Evolutionary conservation across 164 flowering plant genomes (phyloP), one percentile per base, ranked within the genome.

Genomic region (Vitis riparia): DNA sequence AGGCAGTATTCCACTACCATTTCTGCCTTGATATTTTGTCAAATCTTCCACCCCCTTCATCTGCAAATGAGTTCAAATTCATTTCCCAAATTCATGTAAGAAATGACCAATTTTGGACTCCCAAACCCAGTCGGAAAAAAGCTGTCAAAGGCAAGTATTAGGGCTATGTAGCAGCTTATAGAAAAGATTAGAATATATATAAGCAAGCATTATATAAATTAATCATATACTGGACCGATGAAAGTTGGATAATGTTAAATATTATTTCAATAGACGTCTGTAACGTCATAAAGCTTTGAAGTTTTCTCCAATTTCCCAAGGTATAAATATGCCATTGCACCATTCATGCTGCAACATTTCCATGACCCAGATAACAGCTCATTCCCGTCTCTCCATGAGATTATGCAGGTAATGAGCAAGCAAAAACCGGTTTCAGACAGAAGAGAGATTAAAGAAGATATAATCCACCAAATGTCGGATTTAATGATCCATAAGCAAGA

Each of bases 401-500:
- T 11, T 12, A 55, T 23, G 49, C 30, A 70, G 59, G 32, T 32
- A 49, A 71, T 15, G 57, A 71, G 51, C 23, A 64, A 56, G 30
- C 27, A 55, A 64, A 37, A 50, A 19, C 11, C 11, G 64, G 49
- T 71, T 65, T 32, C 48, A 66, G 30, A 47, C 11, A 62, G 50
- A 66, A 11, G 30, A 11, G 30, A 56, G 44, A 19, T 19, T 49
- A 47, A 61, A 11, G 2, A 66, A 57, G 62, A 63, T 53, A 68
- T 51, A 14, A 51, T 73, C 68, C 65, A 48, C 70, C 56, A 49
- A 63, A 37, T 67, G 16, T 57, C 52, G 55, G 72, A 59, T 67
- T 58, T 69, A 48, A 68, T 72, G 73, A 69, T 57, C 60, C 63
- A 62, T 47, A 52, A 3, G 17, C 44, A 37, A 69, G 37, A 62